Evolutionary conservation across 1,284 basidiomycete genomes (phyloP).

Genomic region (Veloboletus limbatus): DNA sequence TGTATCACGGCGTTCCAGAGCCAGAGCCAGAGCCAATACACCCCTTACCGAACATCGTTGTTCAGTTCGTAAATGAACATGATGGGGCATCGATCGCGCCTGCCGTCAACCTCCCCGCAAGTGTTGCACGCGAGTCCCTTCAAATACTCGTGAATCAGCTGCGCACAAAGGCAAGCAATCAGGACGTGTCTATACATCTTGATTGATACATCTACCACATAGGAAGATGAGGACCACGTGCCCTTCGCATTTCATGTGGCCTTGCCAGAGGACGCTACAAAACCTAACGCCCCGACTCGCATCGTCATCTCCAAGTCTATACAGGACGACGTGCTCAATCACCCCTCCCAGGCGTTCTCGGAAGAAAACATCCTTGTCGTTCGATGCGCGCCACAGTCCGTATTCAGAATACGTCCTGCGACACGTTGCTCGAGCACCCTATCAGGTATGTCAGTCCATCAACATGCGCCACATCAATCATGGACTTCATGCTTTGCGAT

Average conservation of each 20-base stretch:
- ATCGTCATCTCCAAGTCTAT: slow-evolving; percentile 81
- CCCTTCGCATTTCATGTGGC: slow-evolving; percentile 87
- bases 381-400: slow-evolving; percentile 91
- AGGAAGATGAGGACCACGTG: slow-evolving; percentile 79
- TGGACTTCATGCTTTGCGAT: slow-evolving; percentile 2
- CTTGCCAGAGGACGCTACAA: slow-evolving; percentile 54
- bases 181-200: background rate
- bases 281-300: slow-evolving; percentile 64
- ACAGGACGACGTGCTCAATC: slow-evolving; percentile 72
- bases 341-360: slow-evolving; percentile 70
- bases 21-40: slow-evolving; percentile 56
- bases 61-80: slow-evolving; percentile 89
- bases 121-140: slow-evolving; percentile 80
- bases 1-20: slow-evolving; percentile 70
- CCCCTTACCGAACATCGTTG: slow-evolving; percentile 70
- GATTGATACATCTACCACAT: slow-evolving; percentile 5
- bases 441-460: slow-evolving; percentile 53
- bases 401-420: slow-evolving; percentile 92
- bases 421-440: slow-evolving; percentile 92
- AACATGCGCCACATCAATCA: slow-evolving; percentile 7
- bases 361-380: slow-evolving; percentile 86
- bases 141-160: slow-evolving; percentile 87
- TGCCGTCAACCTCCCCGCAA: slow-evolving; percentile 83
- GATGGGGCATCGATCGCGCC: slow-evolving; percentile 80
- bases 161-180: slow-evolving; percentile 56